Conservation (phyloP, 108 stramenopile species). For the Cyclostephanos tholiformis region DNA sequence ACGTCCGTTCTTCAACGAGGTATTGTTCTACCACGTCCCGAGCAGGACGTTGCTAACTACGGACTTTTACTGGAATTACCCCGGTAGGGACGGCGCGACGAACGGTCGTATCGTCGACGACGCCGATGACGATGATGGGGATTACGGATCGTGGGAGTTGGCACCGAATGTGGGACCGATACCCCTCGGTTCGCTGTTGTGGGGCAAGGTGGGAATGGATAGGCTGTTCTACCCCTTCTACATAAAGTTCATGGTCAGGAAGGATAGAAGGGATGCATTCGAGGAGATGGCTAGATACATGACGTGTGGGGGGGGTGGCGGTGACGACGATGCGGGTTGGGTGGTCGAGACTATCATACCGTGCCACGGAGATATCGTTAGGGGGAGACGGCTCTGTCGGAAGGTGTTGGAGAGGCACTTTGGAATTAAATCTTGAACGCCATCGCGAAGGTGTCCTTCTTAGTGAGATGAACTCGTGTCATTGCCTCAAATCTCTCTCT, state of each 20-base stretch:
- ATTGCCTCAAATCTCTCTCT: too few relatives aligned
- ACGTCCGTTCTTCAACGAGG: constrained; percentile 87
- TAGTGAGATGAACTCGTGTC: too few relatives aligned
- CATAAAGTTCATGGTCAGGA: constrained; percentile 80
- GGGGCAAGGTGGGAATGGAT: constrained; percentile 88
- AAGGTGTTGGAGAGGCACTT: constrained; percentile 65
- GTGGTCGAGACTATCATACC: constrained; percentile 79
- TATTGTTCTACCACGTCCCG: constrained; percentile 71
- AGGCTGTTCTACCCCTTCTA: constrained; percentile 78
- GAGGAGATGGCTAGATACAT: constrained; percentile 40
- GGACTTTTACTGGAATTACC: constrained; percentile 91
- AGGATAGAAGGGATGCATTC: constrained; percentile 40
- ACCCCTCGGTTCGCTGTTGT: constrained; percentile 59
- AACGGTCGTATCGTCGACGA: constrained; percentile 51
- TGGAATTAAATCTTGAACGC: constrained; percentile 21
- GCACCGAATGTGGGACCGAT: constrained; percentile 70
- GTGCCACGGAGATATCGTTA: constrained; percentile 82
- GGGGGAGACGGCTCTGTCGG: constrained; percentile 60
- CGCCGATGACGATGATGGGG: constrained; percentile 29
- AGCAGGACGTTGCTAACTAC: constrained; percentile 76
- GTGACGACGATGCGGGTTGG: constrained; percentile 50
- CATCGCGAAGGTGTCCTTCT: too few relatives aligned
- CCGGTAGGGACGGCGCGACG: constrained; percentile 62
- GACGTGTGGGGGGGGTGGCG: constrained; percentile 23
- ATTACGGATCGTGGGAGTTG: constrained; percentile 70